Evolutionary conservation across 2,329 filamentous ascomycete species (phyloP).

Genomic region (Graphilbum fragrans): DNA sequence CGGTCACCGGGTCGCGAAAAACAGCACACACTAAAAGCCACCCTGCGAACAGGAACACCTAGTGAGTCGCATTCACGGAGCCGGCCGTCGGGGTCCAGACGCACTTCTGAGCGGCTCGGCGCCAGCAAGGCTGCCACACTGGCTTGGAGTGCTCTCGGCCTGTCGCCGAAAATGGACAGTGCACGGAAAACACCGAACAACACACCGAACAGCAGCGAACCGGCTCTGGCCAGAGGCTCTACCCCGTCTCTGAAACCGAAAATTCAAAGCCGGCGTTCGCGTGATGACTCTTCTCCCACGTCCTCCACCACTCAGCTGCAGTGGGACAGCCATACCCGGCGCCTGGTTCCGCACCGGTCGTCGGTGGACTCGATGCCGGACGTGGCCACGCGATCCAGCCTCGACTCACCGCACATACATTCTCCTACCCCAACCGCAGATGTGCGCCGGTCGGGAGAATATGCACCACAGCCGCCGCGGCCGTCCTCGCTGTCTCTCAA

Average conservation of each 20-base stretch:
- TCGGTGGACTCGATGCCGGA: conserved; percentile 21
- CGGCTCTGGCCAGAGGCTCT: background rate
- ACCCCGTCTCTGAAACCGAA: background rate
- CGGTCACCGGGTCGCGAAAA: conserved; percentile 48
- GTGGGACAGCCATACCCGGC: conserved; percentile 44
- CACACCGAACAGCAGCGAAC: too few species aligned
- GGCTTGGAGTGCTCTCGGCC: conserved; percentile 42
- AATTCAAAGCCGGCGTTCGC: conserved; percentile 3
- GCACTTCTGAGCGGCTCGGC: conserved; percentile 34
- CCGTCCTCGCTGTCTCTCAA: conserved; percentile 37
- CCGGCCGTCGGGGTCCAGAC: conserved; percentile 27
- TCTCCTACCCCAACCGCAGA: too few species aligned
- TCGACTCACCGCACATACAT: background rate
- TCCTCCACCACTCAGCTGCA: conserved; percentile 21
- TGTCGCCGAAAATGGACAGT: conserved; percentile 10
- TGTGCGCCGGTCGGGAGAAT: conserved; percentile 27
- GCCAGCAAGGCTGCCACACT: conserved; percentile 53
- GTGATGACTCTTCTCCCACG: conserved; percentile 15
- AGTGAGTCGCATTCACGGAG: conserved; percentile 28
- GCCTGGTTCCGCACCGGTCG: conserved; percentile 25
- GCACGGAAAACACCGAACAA: background rate
- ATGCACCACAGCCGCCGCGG: conserved; percentile 8
- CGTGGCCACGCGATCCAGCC: conserved; percentile 15
- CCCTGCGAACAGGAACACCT: conserved; percentile 37
- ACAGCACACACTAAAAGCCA: conserved; percentile 46